Percentiles rank a stretch among this genome's conserved stretches.
phyloP scores from a whole-genome alignment of 306 rosid species.

The Cucurbita maxima region DNA sequence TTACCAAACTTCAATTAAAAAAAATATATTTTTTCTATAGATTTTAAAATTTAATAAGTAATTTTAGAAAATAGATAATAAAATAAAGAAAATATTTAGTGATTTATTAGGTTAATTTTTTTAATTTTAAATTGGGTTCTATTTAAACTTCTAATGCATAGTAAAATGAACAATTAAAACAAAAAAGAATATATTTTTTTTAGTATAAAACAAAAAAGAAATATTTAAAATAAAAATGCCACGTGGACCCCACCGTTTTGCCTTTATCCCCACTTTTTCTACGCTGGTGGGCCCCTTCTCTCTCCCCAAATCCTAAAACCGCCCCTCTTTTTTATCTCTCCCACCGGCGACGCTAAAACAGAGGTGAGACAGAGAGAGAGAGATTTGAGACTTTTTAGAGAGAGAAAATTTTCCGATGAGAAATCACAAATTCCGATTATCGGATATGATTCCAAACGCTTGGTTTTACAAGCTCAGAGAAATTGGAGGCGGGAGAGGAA shows the following conservation, averaged over 20 bases:
- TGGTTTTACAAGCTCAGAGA: constrained; percentile 84
- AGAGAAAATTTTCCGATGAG: constrained; percentile 29
- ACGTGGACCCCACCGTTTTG: constrained; percentile 3
- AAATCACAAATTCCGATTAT: constrained; percentile 53
- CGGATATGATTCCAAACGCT: constrained; percentile 80
- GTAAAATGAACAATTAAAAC: too few species aligned
- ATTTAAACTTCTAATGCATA: too few species aligned
- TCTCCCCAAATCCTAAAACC: neutral
- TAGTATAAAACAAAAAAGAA: neutral
- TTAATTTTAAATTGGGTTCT: too few species aligned
- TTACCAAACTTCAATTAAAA: too few species aligned
- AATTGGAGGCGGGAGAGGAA: constrained; percentile 25
- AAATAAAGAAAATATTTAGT: too few species aligned
- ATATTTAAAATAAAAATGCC: neutral
- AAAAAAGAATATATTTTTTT: neutral
- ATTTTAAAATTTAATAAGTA: too few species aligned
- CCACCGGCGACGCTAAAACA: neutral
- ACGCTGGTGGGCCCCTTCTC: neutral
- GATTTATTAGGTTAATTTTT: too few species aligned
- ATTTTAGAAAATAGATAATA: too few species aligned
- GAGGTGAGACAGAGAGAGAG: neutral
- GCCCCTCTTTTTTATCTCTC: neutral
- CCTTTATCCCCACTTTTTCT: neutral
- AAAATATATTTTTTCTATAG: too few species aligned
- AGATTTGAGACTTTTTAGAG: neutral